A percentile compares a stretch with the other conserved stretches of the same genome.
These are phyloP conservation scores for Dentipellis sp. DNA, from an alignment of 768 basidiomycete genomes.

Conservation along the genomic window DNA sequence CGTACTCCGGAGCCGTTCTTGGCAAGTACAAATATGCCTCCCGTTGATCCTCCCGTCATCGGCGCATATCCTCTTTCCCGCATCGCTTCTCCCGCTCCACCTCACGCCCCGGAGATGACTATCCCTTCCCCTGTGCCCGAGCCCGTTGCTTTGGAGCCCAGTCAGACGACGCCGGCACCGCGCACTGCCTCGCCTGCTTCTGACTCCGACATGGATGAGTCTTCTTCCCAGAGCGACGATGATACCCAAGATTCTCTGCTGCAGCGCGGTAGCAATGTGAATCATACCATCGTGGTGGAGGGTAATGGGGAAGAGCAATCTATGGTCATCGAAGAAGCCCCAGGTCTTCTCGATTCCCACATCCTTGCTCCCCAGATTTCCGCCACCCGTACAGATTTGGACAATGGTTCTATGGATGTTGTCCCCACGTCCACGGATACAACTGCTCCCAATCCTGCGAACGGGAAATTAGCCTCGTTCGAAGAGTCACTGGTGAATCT, in stretches of 20 bases:
- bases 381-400: no score
- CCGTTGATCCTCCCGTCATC: slow-evolving; percentile 29
- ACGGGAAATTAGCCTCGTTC: slow-evolving; percentile 1
- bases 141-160: background rate
- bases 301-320: background rate
- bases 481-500: slow-evolving; percentile 15
- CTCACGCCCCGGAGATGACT: slow-evolving; percentile 1
- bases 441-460: no score
- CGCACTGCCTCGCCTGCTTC: background rate
- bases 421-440: no score
- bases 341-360: no score
- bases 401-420: no score
- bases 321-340: background rate
- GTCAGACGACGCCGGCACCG: background rate
- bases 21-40: slow-evolving; percentile 9
- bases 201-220: background rate
- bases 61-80: slow-evolving; percentile 36
- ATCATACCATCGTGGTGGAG: no score
- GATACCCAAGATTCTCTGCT: no score
- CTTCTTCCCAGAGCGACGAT: slow-evolving; percentile 4
- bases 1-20: no score
- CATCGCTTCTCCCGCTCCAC: slow-evolving; percentile 21
- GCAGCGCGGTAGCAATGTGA: no score
- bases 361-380: no score
- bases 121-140: background rate